Evolutionary conservation across 179 eudicot species (phyloP).

Genomic region (Vitellaria paradoxa): DNA sequence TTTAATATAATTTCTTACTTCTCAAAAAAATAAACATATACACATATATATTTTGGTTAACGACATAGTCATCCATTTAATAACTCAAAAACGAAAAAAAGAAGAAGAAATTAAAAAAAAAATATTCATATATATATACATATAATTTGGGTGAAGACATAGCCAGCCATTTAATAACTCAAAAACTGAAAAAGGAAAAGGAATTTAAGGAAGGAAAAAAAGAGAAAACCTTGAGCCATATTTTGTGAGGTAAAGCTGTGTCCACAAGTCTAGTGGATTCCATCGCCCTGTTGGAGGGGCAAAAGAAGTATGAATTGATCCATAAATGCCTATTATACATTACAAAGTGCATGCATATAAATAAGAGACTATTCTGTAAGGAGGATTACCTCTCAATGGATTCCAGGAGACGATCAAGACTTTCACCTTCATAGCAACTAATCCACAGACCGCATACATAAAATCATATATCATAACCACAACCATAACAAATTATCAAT

Average conservation of each 20-base stretch:
- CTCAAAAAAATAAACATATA: background rate
- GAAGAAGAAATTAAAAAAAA: background rate
- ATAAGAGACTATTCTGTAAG: background rate
- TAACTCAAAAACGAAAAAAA: background rate
- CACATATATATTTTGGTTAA: background rate
- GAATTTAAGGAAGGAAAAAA: background rate
- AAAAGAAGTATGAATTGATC: background rate
- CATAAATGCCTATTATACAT: too few relatives aligned
- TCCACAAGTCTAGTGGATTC: constrained; percentile 46
- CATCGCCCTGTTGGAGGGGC: constrained; percentile 37
- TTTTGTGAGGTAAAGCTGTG: constrained; percentile 47
- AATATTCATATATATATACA: background rate
- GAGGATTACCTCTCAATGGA: constrained; percentile 40
- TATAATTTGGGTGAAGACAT: too few relatives aligned
- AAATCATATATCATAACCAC: background rate
- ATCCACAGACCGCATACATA: background rate
- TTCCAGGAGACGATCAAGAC: constrained; percentile 45
- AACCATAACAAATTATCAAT: constrained; percentile 3
- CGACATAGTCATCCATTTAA: background rate
- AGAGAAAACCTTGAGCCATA: constrained; percentile 71
- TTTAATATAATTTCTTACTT: too few relatives aligned
- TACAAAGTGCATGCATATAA: background rate
- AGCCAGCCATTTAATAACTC: background rate
- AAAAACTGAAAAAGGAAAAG: background rate
- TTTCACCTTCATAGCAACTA: constrained; percentile 60